Conservation (phyloP, 2,329 filamentous ascomycete species). For the Exophiala xenobiotica region DNA sequence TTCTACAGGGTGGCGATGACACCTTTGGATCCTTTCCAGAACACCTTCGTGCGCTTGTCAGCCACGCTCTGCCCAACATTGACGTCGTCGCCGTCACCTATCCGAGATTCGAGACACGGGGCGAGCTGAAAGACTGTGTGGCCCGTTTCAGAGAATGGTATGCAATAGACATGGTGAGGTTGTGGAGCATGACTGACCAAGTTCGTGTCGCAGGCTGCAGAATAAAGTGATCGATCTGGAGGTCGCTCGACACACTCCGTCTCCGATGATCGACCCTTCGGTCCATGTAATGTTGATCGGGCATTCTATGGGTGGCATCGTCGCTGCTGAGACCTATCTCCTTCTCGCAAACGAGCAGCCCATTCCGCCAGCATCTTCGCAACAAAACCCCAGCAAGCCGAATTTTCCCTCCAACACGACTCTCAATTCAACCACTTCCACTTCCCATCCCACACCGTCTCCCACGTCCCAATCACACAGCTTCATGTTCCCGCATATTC, state of each 20-base stretch:
- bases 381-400: conserved; percentile 27
- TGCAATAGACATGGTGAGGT: conserved; percentile 8
- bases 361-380: conserved; percentile 38
- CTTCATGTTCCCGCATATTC: conserved; percentile 91
- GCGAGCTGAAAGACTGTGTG: conserved; percentile 48
- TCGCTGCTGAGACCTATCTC: conserved; percentile 84
- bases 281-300: conserved; percentile 80
- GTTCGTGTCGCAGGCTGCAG: conserved; percentile 62
- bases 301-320: conserved; percentile 91
- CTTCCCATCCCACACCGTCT: conserved; percentile 22
- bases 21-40: conserved; percentile 50
- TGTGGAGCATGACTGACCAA: conserved; percentile 1
- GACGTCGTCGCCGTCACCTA: conserved; percentile 45
- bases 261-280: conserved; percentile 81
- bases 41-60: conserved; percentile 42
- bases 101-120: conserved; percentile 51
- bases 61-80: conserved; percentile 44
- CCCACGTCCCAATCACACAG: conserved; percentile 22
- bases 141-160: conserved; percentile 50
- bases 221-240: conserved; percentile 94
- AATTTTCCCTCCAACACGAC: conserved; percentile 30
- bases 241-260: conserved; percentile 74
- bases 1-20: conserved; percentile 47
- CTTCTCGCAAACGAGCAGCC: conserved; percentile 68
- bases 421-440: conserved; percentile 24